phyloP scores from a whole-genome alignment of 805 yeast species.

The Yarrowia sp. region DNA sequence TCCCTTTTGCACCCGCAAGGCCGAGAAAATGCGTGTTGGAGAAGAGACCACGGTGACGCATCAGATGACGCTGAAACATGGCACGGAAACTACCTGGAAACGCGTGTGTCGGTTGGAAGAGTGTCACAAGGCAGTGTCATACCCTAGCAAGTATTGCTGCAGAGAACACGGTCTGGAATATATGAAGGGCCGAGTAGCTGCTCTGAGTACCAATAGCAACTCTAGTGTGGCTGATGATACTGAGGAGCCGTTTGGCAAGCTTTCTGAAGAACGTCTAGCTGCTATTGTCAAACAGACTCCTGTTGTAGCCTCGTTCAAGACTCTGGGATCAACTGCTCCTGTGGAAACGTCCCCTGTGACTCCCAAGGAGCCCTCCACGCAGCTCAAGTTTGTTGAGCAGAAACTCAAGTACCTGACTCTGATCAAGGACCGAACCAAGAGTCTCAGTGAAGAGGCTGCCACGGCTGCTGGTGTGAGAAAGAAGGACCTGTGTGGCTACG shows the following conservation, averaged over 20 bases:
- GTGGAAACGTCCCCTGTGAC: not conserved
- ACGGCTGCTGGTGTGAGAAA: constrained; percentile 30
- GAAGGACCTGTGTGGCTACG: constrained; percentile 32
- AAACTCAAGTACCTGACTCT: constrained; percentile 27
- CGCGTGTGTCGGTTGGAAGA: constrained; percentile 61
- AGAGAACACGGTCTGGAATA: constrained; percentile 62
- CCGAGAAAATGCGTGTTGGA: not conserved
- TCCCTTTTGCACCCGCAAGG: constrained; percentile 50
- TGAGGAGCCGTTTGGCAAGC: constrained; percentile 24
- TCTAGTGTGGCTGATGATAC: not conserved
- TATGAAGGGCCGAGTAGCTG: constrained; percentile 25
- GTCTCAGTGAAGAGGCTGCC: constrained; percentile 31
- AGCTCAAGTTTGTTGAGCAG: constrained; percentile 22
- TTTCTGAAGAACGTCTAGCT: constrained; percentile 26
- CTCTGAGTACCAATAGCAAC: not conserved
- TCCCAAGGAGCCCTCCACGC: constrained; percentile 9
- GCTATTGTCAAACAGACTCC: constrained; percentile 22
- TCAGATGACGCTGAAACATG: not conserved
- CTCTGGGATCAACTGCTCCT: constrained; percentile 23
- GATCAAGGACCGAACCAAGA: constrained; percentile 31
- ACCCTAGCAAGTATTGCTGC: constrained; percentile 65
- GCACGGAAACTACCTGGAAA: constrained; percentile 57
- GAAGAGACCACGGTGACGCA: constrained; percentile 1
- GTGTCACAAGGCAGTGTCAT: constrained; percentile 55
- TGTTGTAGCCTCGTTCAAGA: constrained; percentile 20